Percentiles rank a stretch among this genome's conserved stretches.
Evolutionary conservation across 345 rosid genomes (phyloP).

Genomic region (Pelargonium nanum): DNA sequence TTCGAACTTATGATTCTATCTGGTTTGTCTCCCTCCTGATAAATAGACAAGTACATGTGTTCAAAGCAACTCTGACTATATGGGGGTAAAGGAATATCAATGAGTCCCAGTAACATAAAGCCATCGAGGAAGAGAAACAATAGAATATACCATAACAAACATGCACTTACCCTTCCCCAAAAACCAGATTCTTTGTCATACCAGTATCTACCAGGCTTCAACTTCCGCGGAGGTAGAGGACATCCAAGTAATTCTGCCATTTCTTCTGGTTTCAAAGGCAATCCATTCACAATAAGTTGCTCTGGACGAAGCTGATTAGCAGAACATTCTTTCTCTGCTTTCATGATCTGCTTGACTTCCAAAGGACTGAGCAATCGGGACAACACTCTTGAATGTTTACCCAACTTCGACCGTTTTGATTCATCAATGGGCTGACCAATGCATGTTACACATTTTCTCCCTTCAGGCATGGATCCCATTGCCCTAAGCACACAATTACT

Average conservation of each 20-base stretch:
- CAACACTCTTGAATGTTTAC: slow-evolving; percentile 43
- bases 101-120: background rate
- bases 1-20: slow-evolving; percentile 48
- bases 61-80: no score
- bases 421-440: slow-evolving; percentile 50
- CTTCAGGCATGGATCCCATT: slow-evolving; percentile 76
- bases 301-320: slow-evolving; percentile 59
- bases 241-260: slow-evolving; percentile 38
- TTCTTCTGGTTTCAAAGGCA: slow-evolving; percentile 39
- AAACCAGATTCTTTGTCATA: slow-evolving; percentile 50
- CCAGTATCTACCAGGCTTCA: slow-evolving; percentile 52
- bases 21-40: slow-evolving; percentile 62
- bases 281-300: slow-evolving; percentile 47
- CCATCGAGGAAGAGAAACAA: background rate
- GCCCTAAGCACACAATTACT: slow-evolving; percentile 52
- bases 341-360: slow-evolving; percentile 54
- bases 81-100: no score
- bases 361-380: slow-evolving; percentile 30
- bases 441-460: slow-evolving; percentile 56
- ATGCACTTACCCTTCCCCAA: slow-evolving; percentile 52
- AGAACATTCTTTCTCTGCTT: slow-evolving; percentile 47
- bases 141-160: background rate
- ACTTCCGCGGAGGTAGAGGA: slow-evolving; percentile 28
- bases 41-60: slow-evolving; percentile 4
- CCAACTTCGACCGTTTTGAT: slow-evolving; percentile 28